Conservation (phyloP, 345 rosid species). For the Aethionema arabicum region DNA sequence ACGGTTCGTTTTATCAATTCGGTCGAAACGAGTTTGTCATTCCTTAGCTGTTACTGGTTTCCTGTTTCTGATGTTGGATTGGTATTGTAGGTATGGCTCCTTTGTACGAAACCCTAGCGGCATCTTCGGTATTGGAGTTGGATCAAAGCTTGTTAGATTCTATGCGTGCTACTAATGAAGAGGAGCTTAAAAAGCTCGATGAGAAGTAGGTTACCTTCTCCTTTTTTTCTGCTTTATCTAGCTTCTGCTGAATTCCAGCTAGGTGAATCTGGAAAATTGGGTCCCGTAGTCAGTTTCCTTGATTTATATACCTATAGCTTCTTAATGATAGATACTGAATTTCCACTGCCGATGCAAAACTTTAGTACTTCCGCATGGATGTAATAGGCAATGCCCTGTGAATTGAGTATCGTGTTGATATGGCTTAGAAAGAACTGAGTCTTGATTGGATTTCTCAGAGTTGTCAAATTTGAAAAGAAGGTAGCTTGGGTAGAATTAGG, state of each 20-base stretch:
- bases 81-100: conserved; percentile 69
- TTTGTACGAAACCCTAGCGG: conserved; percentile 76
- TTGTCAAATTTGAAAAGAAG: not conserved
- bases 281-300: not conserved
- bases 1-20: conserved; percentile 42
- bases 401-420: not conserved
- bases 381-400: conserved; percentile 7
- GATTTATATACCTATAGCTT: conserved; percentile 6
- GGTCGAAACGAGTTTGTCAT: not conserved
- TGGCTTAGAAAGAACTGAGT: conserved; percentile 8
- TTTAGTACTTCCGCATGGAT: conserved; percentile 1
- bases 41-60: not conserved
- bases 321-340: not conserved
- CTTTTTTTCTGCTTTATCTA: not conserved
- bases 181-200: conserved; percentile 83
- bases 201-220: conserved; percentile 63
- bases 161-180: conserved; percentile 64
- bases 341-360: not conserved
- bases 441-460: conserved; percentile 1
- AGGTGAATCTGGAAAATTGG: not conserved
- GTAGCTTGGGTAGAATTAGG: not conserved
- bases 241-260: not conserved
- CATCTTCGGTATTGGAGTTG: conserved; percentile 60
- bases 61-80: conserved; percentile 19
- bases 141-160: conserved; percentile 68